These are phyloP conservation scores for Onygenales sp. DNA, from an alignment of 2,329 filamentous ascomycete genomes.

Conservation along the genomic window DNA sequence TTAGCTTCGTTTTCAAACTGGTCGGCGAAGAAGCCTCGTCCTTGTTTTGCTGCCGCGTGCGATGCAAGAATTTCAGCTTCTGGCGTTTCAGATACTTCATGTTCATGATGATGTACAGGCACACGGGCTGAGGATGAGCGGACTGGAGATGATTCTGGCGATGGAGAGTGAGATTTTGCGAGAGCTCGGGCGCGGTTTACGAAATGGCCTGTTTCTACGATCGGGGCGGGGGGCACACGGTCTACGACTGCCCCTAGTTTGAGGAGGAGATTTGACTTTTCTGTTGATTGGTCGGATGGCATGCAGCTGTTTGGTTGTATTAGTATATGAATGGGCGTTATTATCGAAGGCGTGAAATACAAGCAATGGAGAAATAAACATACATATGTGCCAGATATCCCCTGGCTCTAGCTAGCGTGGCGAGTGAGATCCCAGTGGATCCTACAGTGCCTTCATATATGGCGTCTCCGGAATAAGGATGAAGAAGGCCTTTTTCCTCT, in stretches of 20 bases:
- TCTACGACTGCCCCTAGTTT: constrained; percentile 91
- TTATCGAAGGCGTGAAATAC: background rate
- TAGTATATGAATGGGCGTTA: background rate
- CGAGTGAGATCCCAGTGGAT: constrained; percentile 90
- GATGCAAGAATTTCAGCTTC: constrained; percentile 8
- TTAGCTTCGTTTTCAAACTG: constrained; percentile 93
- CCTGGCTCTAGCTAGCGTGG: constrained; percentile 74
- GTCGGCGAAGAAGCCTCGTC: constrained; percentile 84
- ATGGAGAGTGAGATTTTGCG: constrained; percentile 60
- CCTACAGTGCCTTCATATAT: constrained; percentile 97
- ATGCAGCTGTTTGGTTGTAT: constrained; percentile 54
- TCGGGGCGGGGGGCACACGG: constrained; percentile 80
- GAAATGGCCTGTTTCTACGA: constrained; percentile 87
- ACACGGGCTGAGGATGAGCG: constrained; percentile 2
- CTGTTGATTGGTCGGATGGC: constrained; percentile 79
- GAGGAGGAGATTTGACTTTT: constrained; percentile 81
- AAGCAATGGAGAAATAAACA: constrained; percentile 13
- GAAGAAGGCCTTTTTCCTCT: constrained; percentile 66
- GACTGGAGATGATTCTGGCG: constrained; percentile 12
- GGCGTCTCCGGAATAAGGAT: constrained; percentile 75
- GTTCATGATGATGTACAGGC: background rate
- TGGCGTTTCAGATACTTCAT: constrained; percentile 10
- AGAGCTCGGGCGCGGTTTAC: constrained; percentile 80
- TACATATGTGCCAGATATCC: constrained; percentile 88
- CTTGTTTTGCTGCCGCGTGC: constrained; percentile 39